A percentile compares a stretch with the other conserved stretches of the same genome.
Evolutionary conservation across 2,329 filamentous ascomycete species (phyloP).

Genomic region (Endoconidiophora laricicola): DNA sequence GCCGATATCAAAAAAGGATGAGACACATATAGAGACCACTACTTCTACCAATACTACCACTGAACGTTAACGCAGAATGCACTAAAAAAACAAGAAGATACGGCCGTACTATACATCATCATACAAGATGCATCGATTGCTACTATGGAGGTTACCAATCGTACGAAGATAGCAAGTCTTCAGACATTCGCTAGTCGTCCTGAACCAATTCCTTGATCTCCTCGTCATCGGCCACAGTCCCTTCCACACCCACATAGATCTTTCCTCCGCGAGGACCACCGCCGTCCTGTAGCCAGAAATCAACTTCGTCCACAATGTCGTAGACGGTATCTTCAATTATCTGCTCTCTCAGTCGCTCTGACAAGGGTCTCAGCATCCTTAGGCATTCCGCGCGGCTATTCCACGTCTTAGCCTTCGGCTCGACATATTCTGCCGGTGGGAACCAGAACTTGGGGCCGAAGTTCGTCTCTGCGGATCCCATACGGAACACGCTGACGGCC

Average conservation of each 20-base stretch:
- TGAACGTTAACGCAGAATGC: too few species aligned
- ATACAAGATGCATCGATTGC: too few species aligned
- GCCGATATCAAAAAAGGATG: too few species aligned
- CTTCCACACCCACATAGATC: conserved; percentile 28
- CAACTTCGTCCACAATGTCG: conserved; percentile 86
- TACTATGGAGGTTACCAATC: background rate
- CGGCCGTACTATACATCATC: too few species aligned
- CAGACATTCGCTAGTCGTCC: conserved; percentile 31
- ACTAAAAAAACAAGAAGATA: too few species aligned
- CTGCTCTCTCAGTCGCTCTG: conserved; percentile 73
- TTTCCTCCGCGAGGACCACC: conserved; percentile 30
- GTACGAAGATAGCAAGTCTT: background rate
- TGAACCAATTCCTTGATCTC: conserved; percentile 51
- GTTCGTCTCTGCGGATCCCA: conserved; percentile 81
- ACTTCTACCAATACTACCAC: too few species aligned
- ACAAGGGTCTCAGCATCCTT: conserved; percentile 3
- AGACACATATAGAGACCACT: too few species aligned
- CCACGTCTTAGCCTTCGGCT: conserved; percentile 19
- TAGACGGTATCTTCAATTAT: conserved; percentile 88
- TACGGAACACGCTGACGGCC: conserved; percentile 78
- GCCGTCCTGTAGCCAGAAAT: conserved; percentile 65
- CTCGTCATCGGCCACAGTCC: conserved; percentile 30
- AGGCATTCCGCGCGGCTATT: background rate
- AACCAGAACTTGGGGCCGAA: conserved; percentile 91
- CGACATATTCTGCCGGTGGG: conserved; percentile 47